Conservation (phyloP, 805 yeast genomes). For the Ogataea nonfermentans region DNA sequence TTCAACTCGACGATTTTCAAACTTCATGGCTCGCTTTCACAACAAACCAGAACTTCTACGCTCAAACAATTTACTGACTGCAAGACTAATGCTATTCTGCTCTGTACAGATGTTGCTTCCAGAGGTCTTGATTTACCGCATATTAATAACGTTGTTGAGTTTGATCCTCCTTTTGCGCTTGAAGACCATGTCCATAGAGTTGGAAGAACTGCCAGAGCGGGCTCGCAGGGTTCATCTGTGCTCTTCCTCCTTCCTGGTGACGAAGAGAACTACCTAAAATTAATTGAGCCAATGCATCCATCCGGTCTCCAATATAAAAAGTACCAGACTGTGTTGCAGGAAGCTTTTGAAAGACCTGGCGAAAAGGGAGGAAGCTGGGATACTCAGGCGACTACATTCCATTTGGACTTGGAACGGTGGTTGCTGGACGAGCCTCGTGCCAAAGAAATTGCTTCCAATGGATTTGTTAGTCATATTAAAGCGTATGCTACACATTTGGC, state of each 20-base stretch:
- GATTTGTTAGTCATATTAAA: conserved; percentile 83
- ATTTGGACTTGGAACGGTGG: conserved; percentile 85
- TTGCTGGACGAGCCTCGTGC: conserved; percentile 63
- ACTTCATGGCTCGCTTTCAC: conserved; percentile 89
- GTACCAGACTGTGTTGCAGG: conserved; percentile 42
- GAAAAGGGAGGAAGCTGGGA: conserved; percentile 64
- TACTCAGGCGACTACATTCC: conserved; percentile 94
- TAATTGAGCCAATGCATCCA: conserved; percentile 56
- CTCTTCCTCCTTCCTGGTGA: conserved; percentile 83
- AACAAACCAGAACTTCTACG: conserved; percentile 78
- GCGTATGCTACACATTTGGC: conserved; percentile 95
- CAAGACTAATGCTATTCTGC: conserved; percentile 50
- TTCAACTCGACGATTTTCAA: conserved; percentile 54
- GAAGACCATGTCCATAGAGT: conserved; percentile 96
- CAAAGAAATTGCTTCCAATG: conserved; percentile 70
- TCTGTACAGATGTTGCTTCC: conserved; percentile 97
- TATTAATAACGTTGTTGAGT: conserved; percentile 83
- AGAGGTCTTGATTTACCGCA: conserved; percentile 93
- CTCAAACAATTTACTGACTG: conserved; percentile 56
- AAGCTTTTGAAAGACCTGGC: conserved; percentile 26
- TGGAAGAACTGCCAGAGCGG: conserved; percentile 99
- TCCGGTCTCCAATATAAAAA: conserved; percentile 42
- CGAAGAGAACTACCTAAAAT: conserved; percentile 80
- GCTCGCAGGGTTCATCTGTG: conserved; percentile 73
- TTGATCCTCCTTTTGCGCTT: conserved; percentile 90